Conservation (phyloP, 352 stramenopile species). For the Phytophthora megakarya region DNA sequence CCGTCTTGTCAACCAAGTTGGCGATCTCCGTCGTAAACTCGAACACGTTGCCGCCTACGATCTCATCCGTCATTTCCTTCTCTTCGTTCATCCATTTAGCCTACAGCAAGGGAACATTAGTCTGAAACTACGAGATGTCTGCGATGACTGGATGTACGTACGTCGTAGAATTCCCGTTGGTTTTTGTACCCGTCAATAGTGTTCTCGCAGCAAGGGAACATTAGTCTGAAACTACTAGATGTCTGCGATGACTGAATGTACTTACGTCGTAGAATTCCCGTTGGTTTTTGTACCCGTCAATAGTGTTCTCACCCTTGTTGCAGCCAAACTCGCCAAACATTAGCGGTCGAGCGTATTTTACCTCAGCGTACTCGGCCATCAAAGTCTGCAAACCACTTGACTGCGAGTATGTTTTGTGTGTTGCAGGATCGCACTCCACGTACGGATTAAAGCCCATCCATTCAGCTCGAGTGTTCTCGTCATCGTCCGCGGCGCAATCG, state of each 20-base stretch:
- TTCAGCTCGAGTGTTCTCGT: conserved; percentile 61
- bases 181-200: conserved; percentile 75
- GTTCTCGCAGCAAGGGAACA: conserved; percentile 44
- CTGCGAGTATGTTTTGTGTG: conserved; percentile 56
- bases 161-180: conserved; percentile 69
- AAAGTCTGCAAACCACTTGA: conserved; percentile 60
- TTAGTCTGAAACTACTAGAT: no score
- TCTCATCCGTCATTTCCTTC: conserved; percentile 60
- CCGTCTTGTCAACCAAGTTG: conserved; percentile 49
- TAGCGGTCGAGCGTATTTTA: conserved; percentile 55
- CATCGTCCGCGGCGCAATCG: conserved; percentile 56
- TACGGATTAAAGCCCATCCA: conserved; percentile 75
- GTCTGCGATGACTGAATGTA: no score
- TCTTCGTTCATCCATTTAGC: conserved; percentile 82
- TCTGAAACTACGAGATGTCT: no score
- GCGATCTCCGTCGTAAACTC: conserved; percentile 72
- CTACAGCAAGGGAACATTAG: no score
- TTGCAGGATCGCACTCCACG: conserved; percentile 64
- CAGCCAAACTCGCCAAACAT: conserved; percentile 84
- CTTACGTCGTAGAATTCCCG: conserved; percentile 65
- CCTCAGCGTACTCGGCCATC: conserved; percentile 60
- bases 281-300: conserved; percentile 76
- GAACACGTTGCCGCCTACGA: conserved; percentile 78
- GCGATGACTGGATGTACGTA: conserved; percentile 31
- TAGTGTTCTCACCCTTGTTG: conserved; percentile 65